phyloP scores from a whole-genome alignment of 129 eudicot species.

The Daucus carota region DNA sequence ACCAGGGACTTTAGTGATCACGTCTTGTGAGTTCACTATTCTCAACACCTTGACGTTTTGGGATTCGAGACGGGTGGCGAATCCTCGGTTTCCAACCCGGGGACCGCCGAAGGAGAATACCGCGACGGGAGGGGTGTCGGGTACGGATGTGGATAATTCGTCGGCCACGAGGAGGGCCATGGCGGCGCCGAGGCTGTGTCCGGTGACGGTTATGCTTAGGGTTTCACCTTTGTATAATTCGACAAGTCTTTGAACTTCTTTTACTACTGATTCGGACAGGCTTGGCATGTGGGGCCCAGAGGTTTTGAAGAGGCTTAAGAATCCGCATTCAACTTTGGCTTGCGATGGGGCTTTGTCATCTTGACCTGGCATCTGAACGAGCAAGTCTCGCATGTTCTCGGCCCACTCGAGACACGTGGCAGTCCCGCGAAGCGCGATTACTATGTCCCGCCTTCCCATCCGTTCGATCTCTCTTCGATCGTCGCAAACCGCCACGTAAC shows the following conservation, averaged over 20 bases:
- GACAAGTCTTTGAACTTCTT: slow-evolving; percentile 41
- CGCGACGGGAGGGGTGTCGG: slow-evolving; percentile 65
- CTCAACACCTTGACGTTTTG: slow-evolving; percentile 71
- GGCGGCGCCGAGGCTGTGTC: slow-evolving; percentile 98
- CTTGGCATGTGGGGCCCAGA: slow-evolving; percentile 55
- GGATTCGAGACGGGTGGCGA: slow-evolving; percentile 38
- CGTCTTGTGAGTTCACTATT: slow-evolving; percentile 64
- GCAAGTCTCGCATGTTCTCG: slow-evolving; percentile 58
- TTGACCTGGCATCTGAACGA: slow-evolving; percentile 43
- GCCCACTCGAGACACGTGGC: slow-evolving; percentile 97
- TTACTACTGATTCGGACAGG: slow-evolving; percentile 51
- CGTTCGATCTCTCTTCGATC: slow-evolving; percentile 70
- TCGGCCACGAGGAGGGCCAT: slow-evolving; percentile 69
- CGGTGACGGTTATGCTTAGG: slow-evolving; percentile 77
- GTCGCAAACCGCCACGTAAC: slow-evolving; percentile 92
- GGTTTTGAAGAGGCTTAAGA: slow-evolving; percentile 49
- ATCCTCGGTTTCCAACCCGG: slow-evolving; percentile 76
- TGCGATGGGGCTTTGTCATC: slow-evolving; percentile 25
- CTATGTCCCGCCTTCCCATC: slow-evolving; percentile 90
- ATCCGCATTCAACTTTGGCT: slow-evolving; percentile 77
- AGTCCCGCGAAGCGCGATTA: slow-evolving; percentile 83
- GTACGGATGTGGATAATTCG: slow-evolving; percentile 42
- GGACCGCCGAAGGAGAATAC: slow-evolving; percentile 94
- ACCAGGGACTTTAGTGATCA: slow-evolving; percentile 85
- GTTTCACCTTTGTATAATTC: slow-evolving; percentile 68